Conservation (phyloP, 1,284 basidiomycete genomes). For the Boletus sp. region DNA sequence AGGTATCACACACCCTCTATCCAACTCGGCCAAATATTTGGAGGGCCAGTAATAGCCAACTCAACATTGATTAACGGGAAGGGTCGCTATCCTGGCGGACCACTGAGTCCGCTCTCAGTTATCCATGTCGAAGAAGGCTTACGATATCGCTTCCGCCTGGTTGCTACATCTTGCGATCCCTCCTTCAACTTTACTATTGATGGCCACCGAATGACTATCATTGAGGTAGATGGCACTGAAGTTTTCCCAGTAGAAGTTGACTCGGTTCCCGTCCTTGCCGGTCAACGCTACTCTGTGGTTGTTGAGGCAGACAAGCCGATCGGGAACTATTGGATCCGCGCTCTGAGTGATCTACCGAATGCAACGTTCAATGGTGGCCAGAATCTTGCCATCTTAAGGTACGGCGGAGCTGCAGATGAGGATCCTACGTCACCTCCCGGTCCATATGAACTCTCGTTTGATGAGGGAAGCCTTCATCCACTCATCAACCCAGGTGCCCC, state of each 20-base stretch:
- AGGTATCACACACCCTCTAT: conserved; percentile 35
- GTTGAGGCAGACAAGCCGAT: conserved; percentile 38
- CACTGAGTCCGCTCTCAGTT: conserved; percentile 38
- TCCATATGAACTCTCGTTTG: conserved; percentile 33
- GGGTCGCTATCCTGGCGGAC: conserved; percentile 45
- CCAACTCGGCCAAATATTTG: conserved; percentile 8
- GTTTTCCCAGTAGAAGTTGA: conserved; percentile 46
- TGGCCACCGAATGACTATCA: conserved; percentile 47
- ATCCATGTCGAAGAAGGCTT: conserved; percentile 33
- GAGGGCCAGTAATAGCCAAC: conserved; percentile 33
- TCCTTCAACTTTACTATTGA: conserved; percentile 47
- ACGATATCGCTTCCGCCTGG: conserved; percentile 40
- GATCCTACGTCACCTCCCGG: conserved; percentile 48
- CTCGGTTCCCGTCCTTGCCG: conserved; percentile 43
- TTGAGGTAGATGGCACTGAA: conserved; percentile 54
- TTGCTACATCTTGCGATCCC: conserved; percentile 41
- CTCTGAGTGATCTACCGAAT: conserved; percentile 21
- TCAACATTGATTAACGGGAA: conserved; percentile 53
- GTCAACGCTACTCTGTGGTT: conserved; percentile 45
- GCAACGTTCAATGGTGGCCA: conserved; percentile 41
- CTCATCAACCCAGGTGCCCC: conserved; percentile 39
- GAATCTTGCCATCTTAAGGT: conserved; percentile 60
- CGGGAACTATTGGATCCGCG: conserved; percentile 53
- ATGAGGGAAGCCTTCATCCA: conserved; percentile 42
- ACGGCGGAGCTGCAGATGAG: conserved; percentile 45